phyloP scores from a whole-genome alignment of 2,329 filamentous ascomycete genomes.

The Alternaria sp. region DNA sequence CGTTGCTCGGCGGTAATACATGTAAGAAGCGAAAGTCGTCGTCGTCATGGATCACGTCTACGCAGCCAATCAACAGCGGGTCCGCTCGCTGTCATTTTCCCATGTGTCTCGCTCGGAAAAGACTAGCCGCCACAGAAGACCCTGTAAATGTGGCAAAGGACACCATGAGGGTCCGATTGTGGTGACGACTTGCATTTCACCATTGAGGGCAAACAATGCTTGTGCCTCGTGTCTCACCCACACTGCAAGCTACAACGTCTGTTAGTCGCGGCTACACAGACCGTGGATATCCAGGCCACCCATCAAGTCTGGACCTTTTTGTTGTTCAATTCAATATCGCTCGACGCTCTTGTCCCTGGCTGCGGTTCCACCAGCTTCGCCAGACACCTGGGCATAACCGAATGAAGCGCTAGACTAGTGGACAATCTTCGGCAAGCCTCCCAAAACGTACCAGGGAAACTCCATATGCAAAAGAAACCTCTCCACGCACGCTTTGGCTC shows the following conservation, averaged over 20 bases:
- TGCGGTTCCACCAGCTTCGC: constrained; percentile 13
- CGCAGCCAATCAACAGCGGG: constrained; percentile 20
- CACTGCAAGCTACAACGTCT: background rate
- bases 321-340: background rate
- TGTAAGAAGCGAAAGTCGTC: constrained; percentile 27
- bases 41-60: constrained; percentile 24
- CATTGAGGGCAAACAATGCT: background rate
- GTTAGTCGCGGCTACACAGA: background rate
- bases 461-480: constrained; percentile 29
- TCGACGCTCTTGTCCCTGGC: constrained; percentile 2
- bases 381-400: constrained; percentile 16
- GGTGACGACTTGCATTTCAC: constrained; percentile 18
- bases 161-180: constrained; percentile 10
- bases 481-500: constrained; percentile 19
- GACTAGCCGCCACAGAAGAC: constrained; percentile 11
- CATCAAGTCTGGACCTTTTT: background rate
- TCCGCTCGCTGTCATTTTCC: background rate
- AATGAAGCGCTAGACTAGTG: constrained; percentile 8
- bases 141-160: constrained; percentile 13
- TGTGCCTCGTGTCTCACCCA: background rate
- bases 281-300: background rate
- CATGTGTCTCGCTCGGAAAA: constrained; percentile 14
- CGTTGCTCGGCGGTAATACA: background rate
- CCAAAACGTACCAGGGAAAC: constrained; percentile 23
- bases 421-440: constrained; percentile 9